Conservation (phyloP, 805 yeast genomes). For the Wickerhamomyces ciferrii region DNA sequence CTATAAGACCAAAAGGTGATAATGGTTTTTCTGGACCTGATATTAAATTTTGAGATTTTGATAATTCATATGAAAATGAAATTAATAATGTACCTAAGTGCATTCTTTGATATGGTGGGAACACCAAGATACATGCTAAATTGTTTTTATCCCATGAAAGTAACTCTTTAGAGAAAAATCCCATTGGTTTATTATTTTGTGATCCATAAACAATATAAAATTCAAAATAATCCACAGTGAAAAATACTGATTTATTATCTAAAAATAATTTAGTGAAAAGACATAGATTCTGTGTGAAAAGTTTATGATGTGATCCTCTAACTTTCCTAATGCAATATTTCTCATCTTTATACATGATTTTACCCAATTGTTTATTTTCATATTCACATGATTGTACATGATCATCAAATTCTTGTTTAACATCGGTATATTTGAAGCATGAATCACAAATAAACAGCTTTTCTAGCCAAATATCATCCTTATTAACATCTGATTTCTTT, state of each 20-base stretch:
- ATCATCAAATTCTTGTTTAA: constrained; percentile 32
- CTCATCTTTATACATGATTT: constrained; percentile 59
- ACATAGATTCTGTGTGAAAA: constrained; percentile 79
- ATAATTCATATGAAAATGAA: constrained; percentile 76
- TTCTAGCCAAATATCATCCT: constrained; percentile 46
- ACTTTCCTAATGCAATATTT: constrained; percentile 56
- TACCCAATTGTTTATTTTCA: constrained; percentile 52
- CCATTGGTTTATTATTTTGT: constrained; percentile 57
- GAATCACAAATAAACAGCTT: constrained; percentile 66
- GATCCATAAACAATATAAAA: constrained; percentile 69
- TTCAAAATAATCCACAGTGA: constrained; percentile 71
- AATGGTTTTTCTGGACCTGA: constrained; percentile 95
- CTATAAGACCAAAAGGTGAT: constrained; percentile 70
- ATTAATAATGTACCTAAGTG: constrained; percentile 77
- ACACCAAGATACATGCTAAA: constrained; percentile 83
- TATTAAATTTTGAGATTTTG: constrained; percentile 52
- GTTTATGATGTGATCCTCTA: constrained; percentile 54
- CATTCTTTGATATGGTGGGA: constrained; percentile 86
- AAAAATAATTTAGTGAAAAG: constrained; percentile 83
- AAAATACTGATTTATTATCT: constrained; percentile 85
- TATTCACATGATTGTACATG: constrained; percentile 48
- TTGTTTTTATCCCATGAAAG: constrained; percentile 75
- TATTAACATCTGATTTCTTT: constrained; percentile 6
- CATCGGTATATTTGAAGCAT: constrained; percentile 78
- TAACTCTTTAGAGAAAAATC: constrained; percentile 87